Base-by-base conservation (phyloP, 140 eudicot genomes). In the Anethum foeniculum region DNA sequence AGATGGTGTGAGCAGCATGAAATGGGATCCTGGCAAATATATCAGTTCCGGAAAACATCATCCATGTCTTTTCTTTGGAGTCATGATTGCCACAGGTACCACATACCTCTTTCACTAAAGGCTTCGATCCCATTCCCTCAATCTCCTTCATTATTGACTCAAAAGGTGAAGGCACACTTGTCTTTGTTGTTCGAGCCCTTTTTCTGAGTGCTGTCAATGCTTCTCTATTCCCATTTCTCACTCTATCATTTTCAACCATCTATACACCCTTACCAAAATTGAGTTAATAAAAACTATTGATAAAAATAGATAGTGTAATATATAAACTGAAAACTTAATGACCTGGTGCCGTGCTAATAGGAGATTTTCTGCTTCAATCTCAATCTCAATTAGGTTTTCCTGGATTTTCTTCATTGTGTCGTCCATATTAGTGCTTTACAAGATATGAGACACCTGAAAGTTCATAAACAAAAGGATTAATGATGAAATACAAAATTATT, bases 221-320 rank as follows among this genome's bases (percentile, higher is more conserved):
- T 88, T 94, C 96, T 84, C 97, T 85, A 84, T 92, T 94, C 80
- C 97, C 97, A 28, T 94, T 92, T 85, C 98, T 89, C 83, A 88
- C 43, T 85, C 87, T 88, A 80, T 94, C 98, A 82, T 81, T 92
- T 85, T 94, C 98, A 75, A 94, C 93, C 80, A 90, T 72, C 96
- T 94, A 85, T 86, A 71, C 13, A 76, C 79, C 76, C 67, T 56
- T 5, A 30, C 11, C 15, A 43, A 34, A 41, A 74, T 60, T 60
- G 28, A 64, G 78, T 34, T 38, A 44, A 73, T 27, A 11, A 11
- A 65, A 65, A 39, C 58, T 68, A 51, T 39, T 36, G 46, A 25
- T 4, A 48, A 10, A 65, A 46, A n/a, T 21, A 38, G 1, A 71
- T 38, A 51, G 8, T 23, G 25, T 25, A 27, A 23, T 43, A 10